Percentiles rank a stretch among this genome's conserved stretches.
phyloP scores from a whole-genome alignment of 257 asterid species.

The Penstemon newberryi region DNA sequence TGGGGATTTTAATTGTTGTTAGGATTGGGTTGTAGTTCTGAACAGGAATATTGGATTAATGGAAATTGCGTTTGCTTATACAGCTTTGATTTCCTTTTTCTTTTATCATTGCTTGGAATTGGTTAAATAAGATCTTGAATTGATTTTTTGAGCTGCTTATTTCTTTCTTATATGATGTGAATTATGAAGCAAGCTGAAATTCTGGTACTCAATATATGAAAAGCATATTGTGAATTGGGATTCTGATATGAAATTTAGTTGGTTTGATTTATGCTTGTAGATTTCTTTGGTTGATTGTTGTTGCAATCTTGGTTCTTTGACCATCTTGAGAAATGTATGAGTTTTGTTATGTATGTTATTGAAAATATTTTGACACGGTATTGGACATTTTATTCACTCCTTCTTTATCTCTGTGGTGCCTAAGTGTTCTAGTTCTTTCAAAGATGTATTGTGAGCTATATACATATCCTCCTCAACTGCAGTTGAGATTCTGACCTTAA shows the following conservation, averaged over 20 bases:
- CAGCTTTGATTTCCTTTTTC: not conserved
- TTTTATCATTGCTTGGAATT: constrained; percentile 2
- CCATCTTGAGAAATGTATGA: not conserved
- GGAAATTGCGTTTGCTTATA: constrained; percentile 16
- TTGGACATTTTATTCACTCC: too few species aligned
- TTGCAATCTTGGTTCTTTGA: not conserved
- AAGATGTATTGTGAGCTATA: too few species aligned
- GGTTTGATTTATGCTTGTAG: not conserved
- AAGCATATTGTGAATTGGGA: not conserved
- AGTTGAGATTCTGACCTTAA: too few species aligned
- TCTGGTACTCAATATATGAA: not conserved
- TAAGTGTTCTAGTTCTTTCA: too few species aligned
- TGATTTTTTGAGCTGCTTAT: not conserved
- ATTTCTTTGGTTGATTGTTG: not conserved
- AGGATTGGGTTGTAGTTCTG: not conserved
- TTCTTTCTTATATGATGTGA: not conserved
- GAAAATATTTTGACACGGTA: not conserved
- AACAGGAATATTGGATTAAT: constrained; percentile 27
- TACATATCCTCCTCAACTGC: too few species aligned
- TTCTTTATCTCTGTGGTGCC: too few species aligned
- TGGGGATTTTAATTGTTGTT: too few species aligned
- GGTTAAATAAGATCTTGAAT: not conserved
- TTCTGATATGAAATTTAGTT: not conserved
- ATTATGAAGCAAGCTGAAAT: not conserved
- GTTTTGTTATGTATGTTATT: not conserved